A percentile compares a stretch with the other conserved stretches of the same genome.
These are phyloP conservation scores for Thuidium tamariscinum DNA, from an alignment of 225 moss, liverwort and hornwort species.

Conservation along the genomic window DNA sequence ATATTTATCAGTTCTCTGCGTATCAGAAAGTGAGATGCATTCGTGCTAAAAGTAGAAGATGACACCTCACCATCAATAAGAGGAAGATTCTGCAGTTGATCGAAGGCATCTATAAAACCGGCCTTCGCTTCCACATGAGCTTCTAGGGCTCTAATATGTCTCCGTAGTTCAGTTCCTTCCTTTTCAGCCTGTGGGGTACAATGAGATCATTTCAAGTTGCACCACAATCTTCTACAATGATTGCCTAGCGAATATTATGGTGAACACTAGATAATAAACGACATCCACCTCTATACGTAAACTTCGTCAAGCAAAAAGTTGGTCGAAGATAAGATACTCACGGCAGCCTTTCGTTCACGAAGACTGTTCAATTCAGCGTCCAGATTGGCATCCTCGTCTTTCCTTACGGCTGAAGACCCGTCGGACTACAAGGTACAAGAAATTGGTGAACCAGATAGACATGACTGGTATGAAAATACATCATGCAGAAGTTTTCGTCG, in stretches of 20 bases:
- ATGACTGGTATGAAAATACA: neutral
- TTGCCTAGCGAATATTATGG: neutral
- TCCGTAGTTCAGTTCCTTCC: slow-evolving; percentile 27
- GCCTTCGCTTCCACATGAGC: slow-evolving; percentile 33
- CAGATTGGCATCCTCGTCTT: slow-evolving; percentile 27
- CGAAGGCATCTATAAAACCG: slow-evolving; percentile 39
- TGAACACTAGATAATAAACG: neutral
- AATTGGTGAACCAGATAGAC: neutral
- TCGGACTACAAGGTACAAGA: slow-evolving; percentile 6
- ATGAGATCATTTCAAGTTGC: neutral
- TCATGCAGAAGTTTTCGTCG: neutral
- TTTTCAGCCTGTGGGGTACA: slow-evolving; percentile 20
- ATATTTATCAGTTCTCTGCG: neutral
- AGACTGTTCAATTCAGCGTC: slow-evolving; percentile 34
- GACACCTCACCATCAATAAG: slow-evolving; percentile 32
- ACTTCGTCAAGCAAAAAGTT: neutral
- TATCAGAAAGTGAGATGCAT: neutral
- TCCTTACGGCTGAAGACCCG: neutral
- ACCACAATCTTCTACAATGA: neutral
- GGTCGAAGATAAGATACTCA: slow-evolving; percentile 10
- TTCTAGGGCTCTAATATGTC: slow-evolving; percentile 29
- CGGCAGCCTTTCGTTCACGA: slow-evolving; percentile 29
- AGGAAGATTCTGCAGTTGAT: slow-evolving; percentile 35
- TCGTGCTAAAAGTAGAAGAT: neutral
- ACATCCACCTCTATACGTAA: neutral